These are phyloP conservation scores for Pontederia paniculata DNA, from an alignment of 176 grass and related monocot genomes.

Conservation along the genomic window DNA sequence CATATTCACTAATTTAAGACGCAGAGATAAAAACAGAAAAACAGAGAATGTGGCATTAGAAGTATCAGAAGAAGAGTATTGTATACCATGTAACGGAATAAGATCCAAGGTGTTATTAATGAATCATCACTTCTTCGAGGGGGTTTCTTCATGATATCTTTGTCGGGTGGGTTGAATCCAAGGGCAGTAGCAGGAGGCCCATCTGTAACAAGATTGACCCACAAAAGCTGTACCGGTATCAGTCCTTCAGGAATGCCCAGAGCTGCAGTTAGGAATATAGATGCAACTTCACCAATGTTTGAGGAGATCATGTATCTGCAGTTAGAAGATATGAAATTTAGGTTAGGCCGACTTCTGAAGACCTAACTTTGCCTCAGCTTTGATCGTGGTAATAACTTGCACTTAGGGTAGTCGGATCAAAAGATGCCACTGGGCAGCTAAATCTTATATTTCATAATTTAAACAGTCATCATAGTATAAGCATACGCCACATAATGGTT, in stretches of 20 bases:
- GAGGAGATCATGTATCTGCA: constrained; percentile 96
- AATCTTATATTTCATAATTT: too few relatives aligned
- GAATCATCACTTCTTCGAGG: constrained; percentile 76
- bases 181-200: constrained; percentile 83
- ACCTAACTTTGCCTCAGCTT: too few relatives aligned
- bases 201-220: constrained; percentile 93
- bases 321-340: too few relatives aligned
- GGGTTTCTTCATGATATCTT: constrained; percentile 97
- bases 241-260: constrained; percentile 93
- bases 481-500: too few relatives aligned
- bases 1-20: not conserved
- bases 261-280: constrained; percentile 82
- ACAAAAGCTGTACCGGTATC: constrained; percentile 96
- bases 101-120: constrained; percentile 87
- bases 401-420: too few relatives aligned
- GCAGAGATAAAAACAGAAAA: constrained; percentile 1
- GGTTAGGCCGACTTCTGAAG: too few relatives aligned
- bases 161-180: constrained; percentile 93
- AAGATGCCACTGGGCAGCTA: too few relatives aligned
- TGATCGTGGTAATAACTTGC: too few relatives aligned
- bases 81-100: constrained; percentile 85
- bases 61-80: not conserved
- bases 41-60: not conserved
- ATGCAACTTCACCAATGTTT: constrained; percentile 97
- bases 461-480: too few relatives aligned